Evolutionary conservation across 805 yeast species (phyloP).

Genomic region (Zygotorulaspora chibaensis): DNA sequence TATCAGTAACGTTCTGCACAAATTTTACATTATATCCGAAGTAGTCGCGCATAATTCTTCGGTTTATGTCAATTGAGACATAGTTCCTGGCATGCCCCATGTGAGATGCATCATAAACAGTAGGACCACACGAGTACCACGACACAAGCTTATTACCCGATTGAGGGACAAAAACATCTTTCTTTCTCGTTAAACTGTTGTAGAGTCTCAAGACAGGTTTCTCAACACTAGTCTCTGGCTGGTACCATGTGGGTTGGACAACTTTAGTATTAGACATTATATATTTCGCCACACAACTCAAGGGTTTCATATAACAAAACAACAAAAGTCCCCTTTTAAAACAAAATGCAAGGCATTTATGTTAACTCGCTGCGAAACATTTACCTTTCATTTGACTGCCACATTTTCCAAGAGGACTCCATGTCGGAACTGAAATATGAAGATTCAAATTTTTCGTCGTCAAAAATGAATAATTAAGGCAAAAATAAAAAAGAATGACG

Average conservation of each 20-base stretch:
- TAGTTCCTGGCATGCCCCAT: slow-evolving; percentile 99
- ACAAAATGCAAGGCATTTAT: too few relatives aligned
- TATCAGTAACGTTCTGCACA: slow-evolving; percentile 97
- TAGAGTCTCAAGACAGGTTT: slow-evolving; percentile 56
- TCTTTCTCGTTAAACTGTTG: slow-evolving; percentile 79
- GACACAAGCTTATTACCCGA: slow-evolving; percentile 56
- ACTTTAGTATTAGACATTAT: slow-evolving; percentile 27
- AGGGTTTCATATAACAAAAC: slow-evolving; percentile 6
- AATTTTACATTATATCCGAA: slow-evolving; percentile 85
- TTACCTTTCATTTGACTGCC: background rate
- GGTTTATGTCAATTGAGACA: slow-evolving; percentile 87
- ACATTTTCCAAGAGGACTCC: too few relatives aligned
- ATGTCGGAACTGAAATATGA: too few relatives aligned
- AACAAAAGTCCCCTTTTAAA: background rate
- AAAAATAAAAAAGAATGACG: slow-evolving; percentile 12
- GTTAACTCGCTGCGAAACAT: too few relatives aligned
- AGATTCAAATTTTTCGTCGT: background rate
- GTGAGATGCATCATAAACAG: slow-evolving; percentile 92
- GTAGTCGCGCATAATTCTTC: slow-evolving; percentile 84
- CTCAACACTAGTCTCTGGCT: slow-evolving; percentile 33
- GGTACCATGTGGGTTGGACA: slow-evolving; percentile 51
- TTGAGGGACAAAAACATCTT: slow-evolving; percentile 72
- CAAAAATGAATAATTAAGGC: background rate
- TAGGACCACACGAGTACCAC: slow-evolving; percentile 99
- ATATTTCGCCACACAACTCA: slow-evolving; percentile 2